phyloP scores from a whole-genome alignment of 78 protist species.

The Cavenderia fasciculata region DNA sequence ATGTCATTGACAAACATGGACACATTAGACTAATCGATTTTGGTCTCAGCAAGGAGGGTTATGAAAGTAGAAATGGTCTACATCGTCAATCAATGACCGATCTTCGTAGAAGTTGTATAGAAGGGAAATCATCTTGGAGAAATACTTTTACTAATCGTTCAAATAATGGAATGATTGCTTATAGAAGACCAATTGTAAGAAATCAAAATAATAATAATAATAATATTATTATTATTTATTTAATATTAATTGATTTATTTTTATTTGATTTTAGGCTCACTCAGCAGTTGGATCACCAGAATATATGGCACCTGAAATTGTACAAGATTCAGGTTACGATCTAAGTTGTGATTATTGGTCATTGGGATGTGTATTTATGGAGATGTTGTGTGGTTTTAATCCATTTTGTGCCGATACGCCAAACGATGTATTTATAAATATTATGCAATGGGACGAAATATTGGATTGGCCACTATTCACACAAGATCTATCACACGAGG shows the following conservation, averaged over 20 bases:
- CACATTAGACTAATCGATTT: conserved; percentile 91
- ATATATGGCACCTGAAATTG: conserved; percentile 93
- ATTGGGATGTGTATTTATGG: conserved; percentile 82
- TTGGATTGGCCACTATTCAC: conserved; percentile 67
- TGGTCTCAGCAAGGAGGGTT: conserved; percentile 88
- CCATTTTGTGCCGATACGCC: conserved; percentile 92
- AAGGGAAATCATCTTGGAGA: background rate
- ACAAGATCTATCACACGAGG: conserved; percentile 54
- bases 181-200: conserved; percentile 15
- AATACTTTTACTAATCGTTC: background rate
- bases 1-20: conserved; percentile 79
- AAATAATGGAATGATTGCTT: background rate
- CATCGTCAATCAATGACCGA: conserved; percentile 39
- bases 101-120: conserved; percentile 43
- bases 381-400: conserved; percentile 85
- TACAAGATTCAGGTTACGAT: conserved; percentile 83
- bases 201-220: no score
- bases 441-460: conserved; percentile 56
- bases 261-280: no score
- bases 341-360: conserved; percentile 94
- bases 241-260: no score
- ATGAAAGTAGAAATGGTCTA: conserved; percentile 39
- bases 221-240: no score
- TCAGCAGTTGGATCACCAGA: conserved; percentile 92
- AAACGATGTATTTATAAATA: conserved; percentile 79